Evolutionary conservation across 176 grass and related monocot species (phyloP), one percentile per base, ranked within the genome.

Genomic region (Puccinellia tenuiflora): DNA sequence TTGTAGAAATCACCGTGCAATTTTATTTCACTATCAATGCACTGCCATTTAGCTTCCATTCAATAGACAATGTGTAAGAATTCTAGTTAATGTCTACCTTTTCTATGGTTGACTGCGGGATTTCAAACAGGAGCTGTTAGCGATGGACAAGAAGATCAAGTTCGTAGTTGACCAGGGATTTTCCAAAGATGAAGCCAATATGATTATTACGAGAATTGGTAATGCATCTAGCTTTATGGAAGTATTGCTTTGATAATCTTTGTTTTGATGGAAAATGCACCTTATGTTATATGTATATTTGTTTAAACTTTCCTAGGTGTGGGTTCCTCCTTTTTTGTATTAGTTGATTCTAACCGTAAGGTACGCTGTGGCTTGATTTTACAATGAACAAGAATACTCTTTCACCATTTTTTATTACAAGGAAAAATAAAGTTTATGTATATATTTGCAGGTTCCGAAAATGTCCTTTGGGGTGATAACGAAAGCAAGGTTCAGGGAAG

Each of bases 171-270:
- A 83, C 33, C 88, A 85, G 90, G 92, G 91, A 7, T 95, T 90
- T 85, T 63, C 79, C 37, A 9, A 45, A 71, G 38, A 45, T 71
- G 22, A 7, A 40, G 38, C 38, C n/a, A 28, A 71, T 71, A 28
- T 84, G 80, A 89, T 93, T 43, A 76, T 98, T 48, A 38, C 62
- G 26, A 98, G 88, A 92, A 92, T 91, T 11, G 92, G 89, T 98
- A 88, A 69, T 69, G 63, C 76, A 3, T 69, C 73, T 89, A 40
- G 86, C 40, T 22, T 68, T 60, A 60, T 73, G 8, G 62, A 87
- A 45, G 28, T 61, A 18, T 14, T 85, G 17, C 22, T 73, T 37
- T 50, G 18, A 74, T 34, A 53, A 62, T 73, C 39, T 26, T 34
- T 39, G 13, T 22, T 33, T 73, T 51, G 9, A 75, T 51, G 46